Evolutionary conservation across 2,329 filamentous ascomycete genomes (phyloP), one percentile per base, ranked within the genome.

Genomic region (Cladosporium sp.): DNA sequence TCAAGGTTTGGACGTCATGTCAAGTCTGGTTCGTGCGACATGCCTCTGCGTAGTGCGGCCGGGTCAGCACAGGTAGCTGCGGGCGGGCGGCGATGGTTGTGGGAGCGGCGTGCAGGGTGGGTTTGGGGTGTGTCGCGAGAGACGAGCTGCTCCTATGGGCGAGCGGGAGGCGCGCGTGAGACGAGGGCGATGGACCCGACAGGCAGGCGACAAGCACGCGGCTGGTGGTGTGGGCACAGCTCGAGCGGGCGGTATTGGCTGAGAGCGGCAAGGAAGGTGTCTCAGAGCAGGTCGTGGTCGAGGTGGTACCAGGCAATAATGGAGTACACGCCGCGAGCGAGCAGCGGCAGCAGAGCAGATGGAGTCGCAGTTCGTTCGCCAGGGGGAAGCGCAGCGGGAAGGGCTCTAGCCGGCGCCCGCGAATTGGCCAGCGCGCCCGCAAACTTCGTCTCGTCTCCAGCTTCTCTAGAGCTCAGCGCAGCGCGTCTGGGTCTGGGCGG

Each of bases 11-110:
- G 52, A 55, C 52, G 42, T 55, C 52, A 55, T 55, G 40, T 55
- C 52, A 55, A 55, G 52, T 55, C 40, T 55, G 52, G 52, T 55
- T 55, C 52, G 52, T 55, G 52, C 42, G 40, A 55, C 52, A 55
- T 55, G 28, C 52, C 52, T 47, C 32, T 55, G 25, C 32, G 52
- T 36, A 19, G 52, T 42, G 52, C 50, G 50, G 50, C 24, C 24
- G 52, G 52, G 52, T 36, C 52, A 54, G 51, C 51, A 54, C 51
- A 54, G 51, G 28, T 20, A 15, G 48, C 28, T 17, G 48, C 40
- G 51, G 25, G 2, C 32, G 47, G 47, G 32, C 34, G 34, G 47
- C 28, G 19, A 15, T 37, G n/a, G 15, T 39, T 7, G 36, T 19
- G 17, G 36, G 45, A 34, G 45, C 28, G 28, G 28, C 28, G 2